Conservation (phyloP, 306 rosid species). For the Begonia masoniana region DNA sequence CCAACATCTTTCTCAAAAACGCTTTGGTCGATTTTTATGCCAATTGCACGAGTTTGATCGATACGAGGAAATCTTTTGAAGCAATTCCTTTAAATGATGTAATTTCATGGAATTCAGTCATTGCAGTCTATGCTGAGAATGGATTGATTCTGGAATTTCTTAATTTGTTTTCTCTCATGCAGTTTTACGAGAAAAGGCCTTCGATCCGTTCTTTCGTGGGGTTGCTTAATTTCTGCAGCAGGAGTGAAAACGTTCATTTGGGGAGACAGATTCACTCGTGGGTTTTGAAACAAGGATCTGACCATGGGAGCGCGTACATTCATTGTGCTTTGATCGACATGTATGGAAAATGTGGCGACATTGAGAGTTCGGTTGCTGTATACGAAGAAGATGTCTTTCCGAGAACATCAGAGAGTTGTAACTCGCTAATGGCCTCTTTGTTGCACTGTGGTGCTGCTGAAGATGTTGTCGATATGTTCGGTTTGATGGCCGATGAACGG, state of each 20-base stretch:
- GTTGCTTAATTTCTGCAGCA: constrained; percentile 51
- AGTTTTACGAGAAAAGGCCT: constrained; percentile 48
- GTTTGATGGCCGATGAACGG: constrained; percentile 61
- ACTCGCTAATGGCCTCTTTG: constrained; percentile 81
- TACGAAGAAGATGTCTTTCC: constrained; percentile 33
- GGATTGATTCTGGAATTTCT: constrained; percentile 29
- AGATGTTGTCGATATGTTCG: constrained; percentile 73
- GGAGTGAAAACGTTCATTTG: constrained; percentile 24
- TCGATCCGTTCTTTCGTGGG: constrained; percentile 52
- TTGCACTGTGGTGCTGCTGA: constrained; percentile 36
- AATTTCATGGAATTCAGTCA: constrained; percentile 87
- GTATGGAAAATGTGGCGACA: constrained; percentile 70
- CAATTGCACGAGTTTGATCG: constrained; percentile 41
- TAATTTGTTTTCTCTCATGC: constrained; percentile 42
- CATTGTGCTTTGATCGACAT: constrained; percentile 73
- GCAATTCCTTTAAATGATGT: constrained; percentile 39
- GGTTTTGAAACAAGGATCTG: constrained; percentile 47
- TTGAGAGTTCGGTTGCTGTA: constrained; percentile 48
- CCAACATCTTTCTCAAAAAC: constrained; percentile 54
- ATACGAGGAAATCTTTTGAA: constrained; percentile 45
- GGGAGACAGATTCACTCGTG: constrained; percentile 64
- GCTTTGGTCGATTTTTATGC: constrained; percentile 84
- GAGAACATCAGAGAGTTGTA: constrained; percentile 49
- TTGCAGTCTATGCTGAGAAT: constrained; percentile 36
- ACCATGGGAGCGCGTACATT: constrained; percentile 35